Conservation (phyloP, 176 grass and related monocot genomes). For the Canna indica region DNA sequence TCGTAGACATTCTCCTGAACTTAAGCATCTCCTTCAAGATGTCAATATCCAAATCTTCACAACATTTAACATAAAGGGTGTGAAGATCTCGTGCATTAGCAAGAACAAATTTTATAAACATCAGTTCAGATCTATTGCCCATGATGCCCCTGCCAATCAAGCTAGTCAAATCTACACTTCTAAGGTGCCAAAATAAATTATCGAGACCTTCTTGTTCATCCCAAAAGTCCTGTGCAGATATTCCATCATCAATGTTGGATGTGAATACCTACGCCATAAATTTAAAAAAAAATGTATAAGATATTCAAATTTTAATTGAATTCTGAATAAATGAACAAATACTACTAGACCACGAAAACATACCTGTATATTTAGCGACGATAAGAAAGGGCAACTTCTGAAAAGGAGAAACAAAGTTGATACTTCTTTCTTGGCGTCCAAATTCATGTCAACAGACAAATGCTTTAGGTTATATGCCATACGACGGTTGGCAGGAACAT, state of each 20-base stretch:
- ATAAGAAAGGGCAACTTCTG: background rate
- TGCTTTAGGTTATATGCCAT: background rate
- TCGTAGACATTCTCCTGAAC: background rate
- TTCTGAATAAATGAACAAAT: background rate
- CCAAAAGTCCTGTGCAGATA: background rate
- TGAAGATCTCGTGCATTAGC: background rate
- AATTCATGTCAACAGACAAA: background rate
- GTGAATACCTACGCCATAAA: background rate
- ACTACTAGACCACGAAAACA: background rate
- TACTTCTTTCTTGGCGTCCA: background rate
- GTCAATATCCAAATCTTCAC: background rate
- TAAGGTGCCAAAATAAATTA: background rate
- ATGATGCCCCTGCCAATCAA: too few relatives aligned
- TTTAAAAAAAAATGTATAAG: background rate
- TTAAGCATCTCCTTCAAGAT: background rate
- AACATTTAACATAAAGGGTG: background rate
- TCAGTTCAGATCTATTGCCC: background rate
- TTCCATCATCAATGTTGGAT: background rate
- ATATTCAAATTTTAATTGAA: background rate
- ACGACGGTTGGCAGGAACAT: background rate
- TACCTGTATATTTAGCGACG: background rate
- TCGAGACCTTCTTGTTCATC: background rate
- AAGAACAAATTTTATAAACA: background rate
- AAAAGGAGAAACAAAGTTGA: background rate
- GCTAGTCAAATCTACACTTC: background rate